phyloP scores from a whole-genome alignment of 1,284 basidiomycete species.

The Peniophora sp. region DNA sequence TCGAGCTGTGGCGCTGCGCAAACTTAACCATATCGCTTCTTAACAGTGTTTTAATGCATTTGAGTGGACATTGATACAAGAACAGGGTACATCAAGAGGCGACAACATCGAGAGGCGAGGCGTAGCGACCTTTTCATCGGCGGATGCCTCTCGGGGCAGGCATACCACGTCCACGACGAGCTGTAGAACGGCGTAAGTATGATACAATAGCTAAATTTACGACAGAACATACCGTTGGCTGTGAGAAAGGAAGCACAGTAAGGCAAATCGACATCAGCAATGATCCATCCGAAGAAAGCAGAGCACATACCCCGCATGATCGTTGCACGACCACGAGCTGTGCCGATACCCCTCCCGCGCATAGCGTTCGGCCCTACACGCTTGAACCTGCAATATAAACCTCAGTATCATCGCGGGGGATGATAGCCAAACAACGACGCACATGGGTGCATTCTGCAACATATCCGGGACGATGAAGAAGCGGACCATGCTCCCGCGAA shows the following conservation, averaged over 20 bases:
- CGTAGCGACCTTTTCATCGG: slow-evolving; percentile 42
- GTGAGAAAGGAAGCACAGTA: slow-evolving; percentile 10
- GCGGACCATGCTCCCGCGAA: slow-evolving; percentile 94
- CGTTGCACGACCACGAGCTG: slow-evolving; percentile 93
- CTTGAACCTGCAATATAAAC: slow-evolving; percentile 78
- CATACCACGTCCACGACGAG: slow-evolving; percentile 78
- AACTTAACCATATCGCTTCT: too few species aligned
- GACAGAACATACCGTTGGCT: slow-evolving; percentile 67
- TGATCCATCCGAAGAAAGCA: slow-evolving; percentile 7
- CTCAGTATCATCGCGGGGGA: background rate
- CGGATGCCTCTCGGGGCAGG: slow-evolving; percentile 69
- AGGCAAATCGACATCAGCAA: slow-evolving; percentile 11
- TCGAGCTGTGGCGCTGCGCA: too few species aligned
- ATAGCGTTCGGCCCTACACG: slow-evolving; percentile 97
- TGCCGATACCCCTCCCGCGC: slow-evolving; percentile 98
- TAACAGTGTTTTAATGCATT: too few species aligned
- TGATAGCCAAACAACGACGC: slow-evolving; percentile 24
- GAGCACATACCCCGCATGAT: slow-evolving; percentile 77
- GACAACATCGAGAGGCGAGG: too few species aligned
- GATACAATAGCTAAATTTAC: slow-evolving; percentile 2
- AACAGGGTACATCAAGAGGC: too few species aligned
- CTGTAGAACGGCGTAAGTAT: slow-evolving; percentile 27
- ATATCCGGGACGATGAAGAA: slow-evolving; percentile 99
- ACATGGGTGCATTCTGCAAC: slow-evolving; percentile 99
- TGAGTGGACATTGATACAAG: too few species aligned